Evolutionary conservation across 495 filamentous ascomycete genomes (phyloP).

Genomic region (Pyrenula aspistea): DNA sequence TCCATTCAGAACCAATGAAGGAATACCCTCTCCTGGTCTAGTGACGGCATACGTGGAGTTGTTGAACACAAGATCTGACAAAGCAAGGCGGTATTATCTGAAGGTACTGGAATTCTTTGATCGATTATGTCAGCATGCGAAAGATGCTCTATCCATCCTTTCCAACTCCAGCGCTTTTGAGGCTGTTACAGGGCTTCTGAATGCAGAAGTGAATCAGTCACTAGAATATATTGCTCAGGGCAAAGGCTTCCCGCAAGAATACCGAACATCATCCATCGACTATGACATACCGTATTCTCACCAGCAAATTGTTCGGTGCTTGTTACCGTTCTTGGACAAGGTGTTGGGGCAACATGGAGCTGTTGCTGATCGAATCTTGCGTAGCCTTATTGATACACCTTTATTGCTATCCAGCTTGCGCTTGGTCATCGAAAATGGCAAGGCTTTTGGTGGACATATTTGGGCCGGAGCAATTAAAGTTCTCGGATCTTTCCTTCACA

Average conservation of each 20-base stretch:
- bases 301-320: constrained; percentile 82
- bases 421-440: constrained; percentile 66
- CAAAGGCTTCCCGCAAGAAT: constrained; percentile 61
- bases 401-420: constrained; percentile 66
- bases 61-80: constrained; percentile 67
- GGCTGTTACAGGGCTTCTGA: constrained; percentile 70
- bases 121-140: constrained; percentile 66
- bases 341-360: constrained; percentile 79
- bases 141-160: constrained; percentile 68
- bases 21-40: constrained; percentile 73
- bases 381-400: constrained; percentile 91
- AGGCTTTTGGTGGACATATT: constrained; percentile 74
- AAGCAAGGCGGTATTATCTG: constrained; percentile 70
- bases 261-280: constrained; percentile 73
- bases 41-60: constrained; percentile 84
- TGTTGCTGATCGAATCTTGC: constrained; percentile 75
- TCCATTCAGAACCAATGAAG: constrained; percentile 46
- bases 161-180: constrained; percentile 74
- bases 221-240: constrained; percentile 50
- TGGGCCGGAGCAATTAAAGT: constrained; percentile 90
- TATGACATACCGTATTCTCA: constrained; percentile 87
- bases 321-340: constrained; percentile 93
- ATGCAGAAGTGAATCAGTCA: constrained; percentile 64
- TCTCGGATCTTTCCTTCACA: constrained; percentile 92
- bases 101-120: constrained; percentile 78